These are phyloP conservation scores for Cetraspora pellucida DNA, from an alignment of 192 early-diverging fungal genomes.

Conservation along the genomic window DNA sequence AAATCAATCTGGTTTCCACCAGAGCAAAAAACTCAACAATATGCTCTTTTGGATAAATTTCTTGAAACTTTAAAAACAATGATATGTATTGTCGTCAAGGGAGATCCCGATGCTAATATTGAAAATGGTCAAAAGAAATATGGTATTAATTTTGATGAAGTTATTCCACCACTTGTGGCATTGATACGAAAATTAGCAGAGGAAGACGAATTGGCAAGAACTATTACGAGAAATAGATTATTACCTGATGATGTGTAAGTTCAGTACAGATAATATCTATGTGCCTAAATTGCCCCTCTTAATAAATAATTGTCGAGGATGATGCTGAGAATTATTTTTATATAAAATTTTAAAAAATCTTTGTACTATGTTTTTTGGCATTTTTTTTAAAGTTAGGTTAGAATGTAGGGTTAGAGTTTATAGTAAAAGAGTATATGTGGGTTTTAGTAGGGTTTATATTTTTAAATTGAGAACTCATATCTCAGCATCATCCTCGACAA, in stretches of 20 bases:
- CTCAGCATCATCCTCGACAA: too few species aligned
- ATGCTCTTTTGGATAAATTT: slow-evolving; percentile 38
- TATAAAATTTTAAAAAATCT: too few species aligned
- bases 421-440: too few species aligned
- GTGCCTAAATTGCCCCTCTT: too few species aligned
- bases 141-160: slow-evolving; percentile 58
- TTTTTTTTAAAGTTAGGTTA: too few species aligned
- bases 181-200: slow-evolving; percentile 64
- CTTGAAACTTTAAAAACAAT: slow-evolving; percentile 43
- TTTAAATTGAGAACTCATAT: too few species aligned
- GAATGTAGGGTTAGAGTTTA: too few species aligned
- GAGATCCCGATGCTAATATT: slow-evolving; percentile 50
- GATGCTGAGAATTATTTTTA: too few species aligned
- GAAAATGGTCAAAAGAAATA: slow-evolving; percentile 38
- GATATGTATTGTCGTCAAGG: slow-evolving; percentile 35
- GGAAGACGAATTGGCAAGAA: slow-evolving; percentile 47
- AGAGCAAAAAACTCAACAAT: slow-evolving; percentile 31
- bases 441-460: too few species aligned
- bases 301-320: too few species aligned
- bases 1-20: slow-evolving; percentile 39
- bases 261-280: neutral
- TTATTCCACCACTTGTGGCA: slow-evolving; percentile 67
- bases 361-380: too few species aligned
- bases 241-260: slow-evolving; percentile 73
- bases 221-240: slow-evolving; percentile 43